Conservation (phyloP, 805 yeast genomes). For the Candida parachauliodes region DNA sequence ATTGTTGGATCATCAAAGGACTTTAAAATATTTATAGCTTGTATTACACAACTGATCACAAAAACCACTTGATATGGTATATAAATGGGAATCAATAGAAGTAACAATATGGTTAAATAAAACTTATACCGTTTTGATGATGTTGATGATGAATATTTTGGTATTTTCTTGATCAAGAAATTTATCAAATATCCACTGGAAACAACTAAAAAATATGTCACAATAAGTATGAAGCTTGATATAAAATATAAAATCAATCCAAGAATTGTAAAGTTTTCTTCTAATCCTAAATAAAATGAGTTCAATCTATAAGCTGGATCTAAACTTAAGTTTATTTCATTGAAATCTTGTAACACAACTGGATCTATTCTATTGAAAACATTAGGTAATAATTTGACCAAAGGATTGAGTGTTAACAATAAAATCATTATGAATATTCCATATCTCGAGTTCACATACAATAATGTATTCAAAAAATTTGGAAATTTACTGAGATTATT, state of each 20-base stretch:
- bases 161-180: neutral
- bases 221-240: constrained; percentile 20
- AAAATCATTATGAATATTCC: constrained; percentile 19
- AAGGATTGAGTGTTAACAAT: constrained; percentile 37
- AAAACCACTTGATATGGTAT: constrained; percentile 82
- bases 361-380: constrained; percentile 50
- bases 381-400: constrained; percentile 35
- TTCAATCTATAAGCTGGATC: constrained; percentile 38
- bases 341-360: constrained; percentile 44
- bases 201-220: constrained; percentile 5
- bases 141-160: neutral
- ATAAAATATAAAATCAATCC: constrained; percentile 55
- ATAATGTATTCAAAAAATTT: constrained; percentile 35
- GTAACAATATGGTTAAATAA: constrained; percentile 8
- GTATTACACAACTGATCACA: constrained; percentile 56
- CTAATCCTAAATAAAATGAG: constrained; percentile 65
- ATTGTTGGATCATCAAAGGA: constrained; percentile 19
- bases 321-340: constrained; percentile 39
- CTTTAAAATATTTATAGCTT: constrained; percentile 49
- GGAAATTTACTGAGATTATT: constrained; percentile 35
- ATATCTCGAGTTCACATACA: constrained; percentile 15
- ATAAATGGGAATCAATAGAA: constrained; percentile 49
- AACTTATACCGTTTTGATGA: constrained; percentile 12
- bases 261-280: constrained; percentile 49
- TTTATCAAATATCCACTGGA: neutral